Evolutionary conservation across 805 yeast species (phyloP).

Genomic region (Torulaspora franciscae): DNA sequence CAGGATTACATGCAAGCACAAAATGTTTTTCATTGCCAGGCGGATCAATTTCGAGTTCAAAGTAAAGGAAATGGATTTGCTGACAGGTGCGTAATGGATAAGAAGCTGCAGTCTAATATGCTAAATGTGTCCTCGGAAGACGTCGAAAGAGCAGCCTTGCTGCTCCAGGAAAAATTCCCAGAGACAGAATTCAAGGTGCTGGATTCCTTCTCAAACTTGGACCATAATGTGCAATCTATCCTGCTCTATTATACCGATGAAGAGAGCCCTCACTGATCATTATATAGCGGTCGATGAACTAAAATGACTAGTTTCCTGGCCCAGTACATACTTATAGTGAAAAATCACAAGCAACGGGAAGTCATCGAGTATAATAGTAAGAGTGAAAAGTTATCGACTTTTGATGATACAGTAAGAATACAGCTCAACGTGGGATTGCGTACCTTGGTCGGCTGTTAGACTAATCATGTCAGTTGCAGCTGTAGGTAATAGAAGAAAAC

Average conservation of each 20-base stretch:
- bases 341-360: not conserved
- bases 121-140: not conserved
- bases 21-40: not conserved
- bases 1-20: not conserved
- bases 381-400: conserved; percentile 1
- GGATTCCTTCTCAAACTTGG: not conserved
- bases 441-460: not conserved
- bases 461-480: conserved; percentile 18
- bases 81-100: not conserved
- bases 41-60: not conserved
- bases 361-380: not conserved
- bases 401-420: too few relatives aligned
- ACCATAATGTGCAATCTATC: not conserved
- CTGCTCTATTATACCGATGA: not conserved
- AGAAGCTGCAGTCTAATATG: not conserved
- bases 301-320: not conserved
- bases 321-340: too few relatives aligned
- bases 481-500: conserved; percentile 35
- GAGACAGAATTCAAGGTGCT: not conserved
- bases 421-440: too few relatives aligned
- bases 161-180: not conserved
- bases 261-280: not conserved
- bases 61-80: not conserved
- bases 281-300: too few relatives aligned
- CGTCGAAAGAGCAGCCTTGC: not conserved